Conservation (phyloP, 2,329 filamentous ascomycete species). For the Exophiala sp. region DNA sequence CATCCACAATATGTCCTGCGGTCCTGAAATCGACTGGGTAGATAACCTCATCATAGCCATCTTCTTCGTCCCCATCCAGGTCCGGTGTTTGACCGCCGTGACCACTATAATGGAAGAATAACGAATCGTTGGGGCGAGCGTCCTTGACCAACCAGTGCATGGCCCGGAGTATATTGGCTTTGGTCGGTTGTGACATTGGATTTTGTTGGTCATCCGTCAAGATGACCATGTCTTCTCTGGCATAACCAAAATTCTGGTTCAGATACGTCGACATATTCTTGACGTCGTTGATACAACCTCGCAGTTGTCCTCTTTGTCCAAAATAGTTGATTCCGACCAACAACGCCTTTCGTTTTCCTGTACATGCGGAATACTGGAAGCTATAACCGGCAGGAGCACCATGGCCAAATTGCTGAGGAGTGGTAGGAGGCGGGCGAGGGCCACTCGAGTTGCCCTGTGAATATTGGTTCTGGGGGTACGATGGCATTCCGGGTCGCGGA, state of each 20-base stretch:
- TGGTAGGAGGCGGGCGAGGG: constrained; percentile 61
- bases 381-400: constrained; percentile 74
- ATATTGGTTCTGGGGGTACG: constrained; percentile 13
- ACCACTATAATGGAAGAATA: constrained; percentile 89
- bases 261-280: constrained; percentile 94
- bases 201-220: constrained; percentile 96
- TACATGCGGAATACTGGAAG: constrained; percentile 90
- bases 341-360: constrained; percentile 78
- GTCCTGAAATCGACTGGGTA: constrained; percentile 68
- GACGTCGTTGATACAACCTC: constrained; percentile 95
- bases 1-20: constrained; percentile 69
- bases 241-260: constrained; percentile 83
- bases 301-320: constrained; percentile 78
- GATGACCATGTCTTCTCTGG: constrained; percentile 92
- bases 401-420: constrained; percentile 67
- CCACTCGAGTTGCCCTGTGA: constrained; percentile 37
- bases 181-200: constrained; percentile 93
- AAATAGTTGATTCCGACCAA: constrained; percentile 97
- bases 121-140: constrained; percentile 81
- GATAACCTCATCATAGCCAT: constrained; percentile 72
- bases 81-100: constrained; percentile 72
- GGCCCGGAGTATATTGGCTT: constrained; percentile 86
- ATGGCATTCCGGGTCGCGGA: constrained; percentile 26
- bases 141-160: constrained; percentile 99
- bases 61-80: constrained; percentile 67